Percentiles rank a stretch among this genome's conserved stretches.
These are phyloP conservation scores for Capsicum rhomboideum DNA, from an alignment of 257 asterid genomes.

Conservation along the genomic window DNA sequence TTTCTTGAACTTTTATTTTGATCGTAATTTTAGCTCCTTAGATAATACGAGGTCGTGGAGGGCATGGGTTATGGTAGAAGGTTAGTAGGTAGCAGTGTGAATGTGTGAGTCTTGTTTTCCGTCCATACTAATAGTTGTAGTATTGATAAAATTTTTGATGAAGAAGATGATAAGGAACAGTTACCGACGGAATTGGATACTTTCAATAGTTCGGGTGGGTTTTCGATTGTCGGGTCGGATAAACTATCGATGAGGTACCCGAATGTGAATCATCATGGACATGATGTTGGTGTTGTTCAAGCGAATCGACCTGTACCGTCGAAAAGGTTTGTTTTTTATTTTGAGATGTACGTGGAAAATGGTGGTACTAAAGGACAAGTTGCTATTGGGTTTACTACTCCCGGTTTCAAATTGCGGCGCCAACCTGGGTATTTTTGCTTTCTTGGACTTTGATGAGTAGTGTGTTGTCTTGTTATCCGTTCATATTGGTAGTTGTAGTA, in stretches of 20 bases:
- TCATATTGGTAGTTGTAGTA: no score
- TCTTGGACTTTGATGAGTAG: not conserved
- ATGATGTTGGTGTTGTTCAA: conserved; percentile 92
- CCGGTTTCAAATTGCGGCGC: conserved; percentile 66
- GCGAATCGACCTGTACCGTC: conserved; percentile 77
- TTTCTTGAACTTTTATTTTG: not conserved
- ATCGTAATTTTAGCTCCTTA: not conserved
- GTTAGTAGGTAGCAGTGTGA: no score
- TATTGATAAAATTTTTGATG: not conserved
- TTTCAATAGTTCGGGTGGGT: conserved; percentile 71
- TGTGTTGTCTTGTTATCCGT: no score
- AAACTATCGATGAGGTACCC: conserved; percentile 72
- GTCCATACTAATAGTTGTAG: no score
- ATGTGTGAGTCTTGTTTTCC: no score
- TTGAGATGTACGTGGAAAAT: conserved; percentile 66
- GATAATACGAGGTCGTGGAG: no score
- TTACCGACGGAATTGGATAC: conserved; percentile 74
- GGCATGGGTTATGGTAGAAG: no score
- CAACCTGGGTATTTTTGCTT: conserved; percentile 76
- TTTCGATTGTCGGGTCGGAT: conserved; percentile 68
- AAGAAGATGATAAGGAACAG: conserved; percentile 31
- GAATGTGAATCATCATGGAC: conserved; percentile 52
- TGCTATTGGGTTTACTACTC: conserved; percentile 37
- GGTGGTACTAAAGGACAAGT: no score
- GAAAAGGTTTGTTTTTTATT: conserved; percentile 66